A percentile compares a stretch with the other conserved stretches of the same genome.
These are phyloP conservation scores for Salmacisia buchloeana DNA, from an alignment of 1,284 basidiomycete genomes.

Conservation along the genomic window DNA sequence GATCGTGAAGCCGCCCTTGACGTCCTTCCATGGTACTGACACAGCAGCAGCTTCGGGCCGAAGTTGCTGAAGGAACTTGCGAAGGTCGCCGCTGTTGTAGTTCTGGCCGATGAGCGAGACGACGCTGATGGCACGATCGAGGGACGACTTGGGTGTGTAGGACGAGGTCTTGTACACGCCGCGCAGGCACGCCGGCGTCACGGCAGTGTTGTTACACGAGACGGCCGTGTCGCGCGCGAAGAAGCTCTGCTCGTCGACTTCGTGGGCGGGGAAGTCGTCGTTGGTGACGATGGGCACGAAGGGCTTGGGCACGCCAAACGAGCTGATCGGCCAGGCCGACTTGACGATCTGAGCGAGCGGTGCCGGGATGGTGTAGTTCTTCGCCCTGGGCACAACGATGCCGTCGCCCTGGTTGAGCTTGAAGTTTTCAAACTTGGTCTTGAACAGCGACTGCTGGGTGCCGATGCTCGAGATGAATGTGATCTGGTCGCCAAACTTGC, in stretches of 20 bases:
- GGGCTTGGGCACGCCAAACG: neutral
- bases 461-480: slow-evolving; percentile 8
- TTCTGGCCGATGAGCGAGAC: slow-evolving; percentile 9
- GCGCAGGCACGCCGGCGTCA: slow-evolving; percentile 7
- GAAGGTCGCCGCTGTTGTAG: slow-evolving; percentile 1
- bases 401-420: neutral
- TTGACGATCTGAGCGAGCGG: slow-evolving; percentile 2
- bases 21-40: neutral
- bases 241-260: neutral
- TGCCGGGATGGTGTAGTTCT: slow-evolving; percentile 11
- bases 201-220: slow-evolving; percentile 4
- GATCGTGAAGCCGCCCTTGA: slow-evolving; percentile 7
- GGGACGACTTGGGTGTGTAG: slow-evolving; percentile 2
- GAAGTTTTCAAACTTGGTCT: slow-evolving; percentile 9
- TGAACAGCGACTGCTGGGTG: slow-evolving; percentile 1
- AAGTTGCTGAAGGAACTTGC: slow-evolving; percentile 9
- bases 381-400: slow-evolving; percentile 8
- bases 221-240: neutral
- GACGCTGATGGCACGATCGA: slow-evolving; percentile 4
- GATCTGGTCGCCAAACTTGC: slow-evolving; percentile 10
- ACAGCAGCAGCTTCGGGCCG: neutral
- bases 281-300: neutral
- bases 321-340: slow-evolving; percentile 7
- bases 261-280: neutral
- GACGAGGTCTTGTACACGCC: slow-evolving; percentile 9